Conservation (phyloP, 495 filamentous ascomycete species). For the Sordaria brevicollis region DNA sequence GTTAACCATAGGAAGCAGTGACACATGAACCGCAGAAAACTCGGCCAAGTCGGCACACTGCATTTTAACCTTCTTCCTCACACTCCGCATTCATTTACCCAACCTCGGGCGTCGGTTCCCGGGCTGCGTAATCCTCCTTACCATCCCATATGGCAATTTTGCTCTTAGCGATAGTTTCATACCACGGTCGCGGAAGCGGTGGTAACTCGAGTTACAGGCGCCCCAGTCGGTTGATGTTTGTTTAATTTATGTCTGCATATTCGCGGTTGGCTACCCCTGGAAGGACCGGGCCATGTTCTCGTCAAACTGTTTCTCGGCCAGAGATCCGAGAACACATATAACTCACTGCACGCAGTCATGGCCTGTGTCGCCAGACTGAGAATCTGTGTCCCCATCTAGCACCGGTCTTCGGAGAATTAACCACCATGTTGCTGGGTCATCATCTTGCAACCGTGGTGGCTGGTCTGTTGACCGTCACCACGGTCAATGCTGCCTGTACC, state of each 20-base stretch:
- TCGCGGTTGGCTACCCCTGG: conserved; percentile 3
- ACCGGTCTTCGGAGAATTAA: not conserved
- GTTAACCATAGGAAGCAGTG: not conserved
- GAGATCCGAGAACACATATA: not conserved
- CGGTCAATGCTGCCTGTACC: conserved; percentile 31
- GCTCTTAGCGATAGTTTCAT: not conserved
- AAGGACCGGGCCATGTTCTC: not conserved
- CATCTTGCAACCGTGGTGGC: conserved; percentile 16
- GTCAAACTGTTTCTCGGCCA: not conserved
- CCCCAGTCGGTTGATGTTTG: conserved; percentile 3
- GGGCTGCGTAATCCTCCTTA: conserved; percentile 21
- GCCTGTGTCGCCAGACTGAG: not conserved
- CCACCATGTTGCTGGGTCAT: conserved; percentile 14
- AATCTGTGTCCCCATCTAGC: not conserved
- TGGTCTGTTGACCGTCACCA: conserved; percentile 13
- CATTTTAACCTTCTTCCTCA: conserved; percentile 22
- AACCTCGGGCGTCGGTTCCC: conserved; percentile 2
- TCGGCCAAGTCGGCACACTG: conserved; percentile 4
- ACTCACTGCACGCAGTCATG: conserved; percentile 1
- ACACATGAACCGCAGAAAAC: not conserved
- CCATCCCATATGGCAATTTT: conserved; percentile 11
- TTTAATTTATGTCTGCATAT: conserved; percentile 6
- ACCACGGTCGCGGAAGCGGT: not conserved
- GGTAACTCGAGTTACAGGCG: not conserved
- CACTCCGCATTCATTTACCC: conserved; percentile 17